Percentiles rank a stretch among this genome's conserved stretches.
phyloP scores from a whole-genome alignment of 2,329 filamentous ascomycete species.

The Alternaria solani region DNA sequence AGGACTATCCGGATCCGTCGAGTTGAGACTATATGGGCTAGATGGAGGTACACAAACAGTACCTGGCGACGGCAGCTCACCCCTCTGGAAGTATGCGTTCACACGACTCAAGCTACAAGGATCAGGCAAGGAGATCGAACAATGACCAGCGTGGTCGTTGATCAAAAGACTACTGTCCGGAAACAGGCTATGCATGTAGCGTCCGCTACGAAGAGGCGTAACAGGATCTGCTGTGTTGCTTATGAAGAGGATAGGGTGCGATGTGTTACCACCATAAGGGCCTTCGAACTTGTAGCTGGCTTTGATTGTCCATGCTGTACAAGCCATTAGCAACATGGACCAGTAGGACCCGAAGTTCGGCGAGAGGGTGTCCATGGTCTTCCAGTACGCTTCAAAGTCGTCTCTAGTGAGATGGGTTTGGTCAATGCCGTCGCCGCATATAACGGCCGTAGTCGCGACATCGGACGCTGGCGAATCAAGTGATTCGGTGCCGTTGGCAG shows the following conservation, averaged over 20 bases:
- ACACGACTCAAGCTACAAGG: constrained; percentile 47
- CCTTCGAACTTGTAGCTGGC: constrained; percentile 46
- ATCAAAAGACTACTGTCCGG: constrained; percentile 55
- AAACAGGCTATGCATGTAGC: constrained; percentile 52
- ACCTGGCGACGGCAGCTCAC: constrained; percentile 55
- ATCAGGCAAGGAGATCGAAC: constrained; percentile 49
- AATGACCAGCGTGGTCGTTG: constrained; percentile 58
- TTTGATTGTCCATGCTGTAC: constrained; percentile 50
- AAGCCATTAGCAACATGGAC: constrained; percentile 49
- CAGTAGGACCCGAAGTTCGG: constrained; percentile 51
- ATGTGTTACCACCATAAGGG: constrained; percentile 51
- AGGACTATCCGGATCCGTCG: constrained; percentile 51
- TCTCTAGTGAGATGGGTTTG: constrained; percentile 33
- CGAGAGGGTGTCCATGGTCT: constrained; percentile 43
- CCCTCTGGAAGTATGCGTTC: constrained; percentile 52
- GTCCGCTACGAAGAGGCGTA: constrained; percentile 61
- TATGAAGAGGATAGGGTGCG: constrained; percentile 65
- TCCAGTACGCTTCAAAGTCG: constrained; percentile 47
- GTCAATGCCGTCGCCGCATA: constrained; percentile 54
- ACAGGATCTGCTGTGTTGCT: constrained; percentile 67
- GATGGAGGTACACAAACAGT: constrained; percentile 54
- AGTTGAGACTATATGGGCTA: constrained; percentile 45
- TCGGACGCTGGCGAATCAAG: constrained; percentile 2
- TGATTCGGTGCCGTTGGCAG: constrained; percentile 30
- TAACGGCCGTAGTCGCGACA: constrained; percentile 41